Evolutionary conservation across 257 asterid species (phyloP), one percentile per base, ranked within the genome.

Genomic region (Verbascum thapsus): DNA sequence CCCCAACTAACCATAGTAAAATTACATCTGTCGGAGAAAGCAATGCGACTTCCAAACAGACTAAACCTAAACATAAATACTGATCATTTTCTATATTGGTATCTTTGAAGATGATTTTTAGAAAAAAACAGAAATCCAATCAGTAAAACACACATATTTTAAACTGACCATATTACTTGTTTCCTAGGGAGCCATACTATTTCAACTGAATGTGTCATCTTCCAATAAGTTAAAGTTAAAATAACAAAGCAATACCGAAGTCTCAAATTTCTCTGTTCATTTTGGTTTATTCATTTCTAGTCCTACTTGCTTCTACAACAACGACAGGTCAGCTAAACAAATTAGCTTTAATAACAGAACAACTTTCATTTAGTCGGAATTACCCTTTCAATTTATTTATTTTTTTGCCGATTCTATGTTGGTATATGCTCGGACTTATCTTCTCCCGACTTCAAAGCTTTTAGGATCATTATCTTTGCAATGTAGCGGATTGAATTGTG

Each of bases 201-300:
- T 10, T 8, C 9, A n/a, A 8, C 40, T 48, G 26, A n/a, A n/a
- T n/a, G 42, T 13, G 17, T 43, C 13, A 15, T 15, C 52, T 38
- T 51, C 22, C 50, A 38, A 22, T 64, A 37, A 50, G 60, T 42
- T n/a, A n/a, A n/a, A n/a, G n/a, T n/a, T 20, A 40, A 41, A 26
- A 51, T 26, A 49, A 35, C 8, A 19, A 23, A 20, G 52, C 69
- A 64, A n/a, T 7, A 17, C 37, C 55, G n/a, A 22, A 63, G 51
- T 63, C 20, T 13, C 42, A 11, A 3, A 8, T 32, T 53, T 49
- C 19, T 45, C 3, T 58, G 7, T 12, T 45, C 16, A 30, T 30
- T 16, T 55, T 30, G 41, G 51, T 43, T 5, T 30, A 26, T 23
- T 41, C 17, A 30, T 26, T 44, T 32, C 53, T 34, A 12, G n/a